These are phyloP conservation scores for Hanseniaspora meyeri DNA, from an alignment of 805 yeast species.

Conservation along the genomic window DNA sequence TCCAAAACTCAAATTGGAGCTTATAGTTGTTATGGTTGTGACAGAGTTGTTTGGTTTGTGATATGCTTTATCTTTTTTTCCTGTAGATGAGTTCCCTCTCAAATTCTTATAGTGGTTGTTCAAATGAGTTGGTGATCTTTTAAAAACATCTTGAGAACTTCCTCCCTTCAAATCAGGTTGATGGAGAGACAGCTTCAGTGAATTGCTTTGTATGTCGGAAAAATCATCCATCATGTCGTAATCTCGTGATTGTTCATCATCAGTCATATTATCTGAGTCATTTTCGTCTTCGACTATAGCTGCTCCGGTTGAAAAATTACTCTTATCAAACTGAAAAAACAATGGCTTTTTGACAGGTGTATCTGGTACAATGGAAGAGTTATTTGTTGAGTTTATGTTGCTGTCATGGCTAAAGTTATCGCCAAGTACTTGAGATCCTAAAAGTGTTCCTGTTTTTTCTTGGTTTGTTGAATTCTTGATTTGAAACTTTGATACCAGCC, in stretches of 20 bases:
- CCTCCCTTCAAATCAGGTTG: background rate
- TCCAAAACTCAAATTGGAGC: constrained; percentile 5
- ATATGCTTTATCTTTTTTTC: background rate
- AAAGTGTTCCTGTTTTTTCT: constrained; percentile 13
- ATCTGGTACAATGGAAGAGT: constrained; percentile 17
- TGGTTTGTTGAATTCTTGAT: background rate
- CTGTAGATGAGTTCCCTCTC: background rate
- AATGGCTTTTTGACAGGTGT: constrained; percentile 15
- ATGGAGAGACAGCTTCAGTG: constrained; percentile 5
- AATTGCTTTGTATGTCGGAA: background rate
- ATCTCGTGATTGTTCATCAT: background rate
- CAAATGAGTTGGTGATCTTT: constrained; percentile 8
- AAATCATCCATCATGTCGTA: background rate
- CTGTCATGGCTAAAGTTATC: background rate
- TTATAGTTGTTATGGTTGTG: constrained; percentile 8
- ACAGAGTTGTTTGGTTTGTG: constrained; percentile 11
- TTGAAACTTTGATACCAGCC: constrained; percentile 23
- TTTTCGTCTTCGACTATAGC: background rate
- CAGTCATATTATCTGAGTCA: background rate
- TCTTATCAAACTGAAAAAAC: background rate
- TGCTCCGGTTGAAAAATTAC: background rate
- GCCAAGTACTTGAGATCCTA: constrained; percentile 14
- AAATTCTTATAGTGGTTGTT: background rate
- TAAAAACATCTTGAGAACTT: background rate
- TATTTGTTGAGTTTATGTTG: constrained; percentile 15